These are phyloP conservation scores for Solanum piurae DNA, from an alignment of 257 asterid species.

Conservation along the genomic window DNA sequence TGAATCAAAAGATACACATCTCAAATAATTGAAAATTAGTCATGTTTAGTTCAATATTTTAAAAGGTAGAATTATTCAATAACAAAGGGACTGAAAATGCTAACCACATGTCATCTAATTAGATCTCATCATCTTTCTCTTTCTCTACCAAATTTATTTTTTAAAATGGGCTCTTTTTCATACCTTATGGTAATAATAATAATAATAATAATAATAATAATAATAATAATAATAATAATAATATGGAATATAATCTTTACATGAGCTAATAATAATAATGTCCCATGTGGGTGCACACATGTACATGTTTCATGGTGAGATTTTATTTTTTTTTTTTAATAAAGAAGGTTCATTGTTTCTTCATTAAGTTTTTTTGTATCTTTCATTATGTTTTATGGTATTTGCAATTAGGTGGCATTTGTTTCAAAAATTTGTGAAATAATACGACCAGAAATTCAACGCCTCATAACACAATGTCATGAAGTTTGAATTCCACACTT, in stretches of 20 bases:
- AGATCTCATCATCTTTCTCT: not conserved
- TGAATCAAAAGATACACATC: not conserved
- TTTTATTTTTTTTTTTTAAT: not conserved
- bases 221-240: not conserved
- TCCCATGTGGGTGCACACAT: not conserved
- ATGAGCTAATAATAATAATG: not conserved
- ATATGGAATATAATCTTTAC: not conserved
- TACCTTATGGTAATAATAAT: not conserved
- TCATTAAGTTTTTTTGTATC: not conserved
- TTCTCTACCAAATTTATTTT: not conserved
- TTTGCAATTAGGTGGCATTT: not conserved
- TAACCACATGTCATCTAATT: not conserved
- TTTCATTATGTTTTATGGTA: not conserved
- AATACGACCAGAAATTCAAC: not conserved
- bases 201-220: not conserved
- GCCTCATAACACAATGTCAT: not conserved
- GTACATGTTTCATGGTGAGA: not conserved
- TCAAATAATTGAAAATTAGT: not conserved
- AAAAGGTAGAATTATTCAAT: not conserved
- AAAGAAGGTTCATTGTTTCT: not conserved
- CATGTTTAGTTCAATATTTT: not conserved
- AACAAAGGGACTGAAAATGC: not conserved
- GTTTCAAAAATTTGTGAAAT: not conserved
- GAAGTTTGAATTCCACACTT: not conserved
- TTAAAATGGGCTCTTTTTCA: not conserved